Evolutionary conservation across 2,329 filamentous ascomycete genomes (phyloP).

Genomic region (Trichoderma endophyticum): DNA sequence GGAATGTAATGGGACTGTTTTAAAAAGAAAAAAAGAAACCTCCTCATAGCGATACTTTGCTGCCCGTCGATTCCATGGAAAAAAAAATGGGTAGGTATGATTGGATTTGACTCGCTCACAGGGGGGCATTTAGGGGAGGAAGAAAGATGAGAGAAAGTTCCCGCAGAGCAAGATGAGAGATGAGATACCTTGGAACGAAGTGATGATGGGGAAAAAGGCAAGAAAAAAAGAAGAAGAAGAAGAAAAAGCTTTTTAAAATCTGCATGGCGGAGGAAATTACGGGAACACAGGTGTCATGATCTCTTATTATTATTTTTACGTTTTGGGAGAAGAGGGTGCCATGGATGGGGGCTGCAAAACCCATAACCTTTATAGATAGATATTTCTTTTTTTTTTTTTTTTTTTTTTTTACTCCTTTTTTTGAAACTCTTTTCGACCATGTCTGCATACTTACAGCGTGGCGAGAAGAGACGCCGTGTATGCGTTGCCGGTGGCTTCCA

Average conservation of each 20-base stretch:
- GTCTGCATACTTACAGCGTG: background rate
- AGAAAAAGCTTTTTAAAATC: background rate
- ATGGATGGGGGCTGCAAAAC: conserved; percentile 2
- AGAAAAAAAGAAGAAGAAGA: background rate
- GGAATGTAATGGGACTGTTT: conserved; percentile 12
- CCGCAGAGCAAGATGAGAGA: background rate
- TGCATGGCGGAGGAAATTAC: conserved; percentile 9
- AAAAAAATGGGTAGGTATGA: background rate
- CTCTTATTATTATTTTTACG: background rate
- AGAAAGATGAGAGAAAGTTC: background rate
- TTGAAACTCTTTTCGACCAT: background rate
- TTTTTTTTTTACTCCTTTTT: background rate
- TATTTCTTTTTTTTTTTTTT: background rate
- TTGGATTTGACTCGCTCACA: conserved; percentile 4
- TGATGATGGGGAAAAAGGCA: background rate
- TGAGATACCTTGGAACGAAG: conserved; percentile 15
- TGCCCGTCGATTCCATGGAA: background rate
- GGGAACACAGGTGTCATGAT: conserved; percentile 10
- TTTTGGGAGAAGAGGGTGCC: background rate
- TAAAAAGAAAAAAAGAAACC: background rate
- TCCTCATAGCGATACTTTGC: conserved; percentile 6
- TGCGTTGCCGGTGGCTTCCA: conserved; percentile 1
- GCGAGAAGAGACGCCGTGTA: conserved; percentile 1
- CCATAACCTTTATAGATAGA: conserved; percentile 17
- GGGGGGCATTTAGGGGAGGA: background rate